Conservation (phyloP, 1,284 basidiomycete species). For the Cryptococcus sp. region DNA sequence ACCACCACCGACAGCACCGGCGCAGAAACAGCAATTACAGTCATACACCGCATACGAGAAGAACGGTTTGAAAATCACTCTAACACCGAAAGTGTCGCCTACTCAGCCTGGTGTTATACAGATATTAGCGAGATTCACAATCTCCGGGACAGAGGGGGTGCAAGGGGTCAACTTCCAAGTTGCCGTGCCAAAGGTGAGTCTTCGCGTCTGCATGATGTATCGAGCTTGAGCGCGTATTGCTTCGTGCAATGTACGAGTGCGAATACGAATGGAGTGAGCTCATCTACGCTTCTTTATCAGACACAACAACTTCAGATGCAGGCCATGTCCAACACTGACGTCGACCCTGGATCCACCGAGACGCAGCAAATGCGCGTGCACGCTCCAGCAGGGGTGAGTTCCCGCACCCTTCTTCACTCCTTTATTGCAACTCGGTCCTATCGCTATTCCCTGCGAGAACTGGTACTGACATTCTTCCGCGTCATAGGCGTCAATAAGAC, state of each 20-base stretch:
- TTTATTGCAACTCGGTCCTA: background rate
- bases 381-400: slow-evolving; percentile 79
- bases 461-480: background rate
- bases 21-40: slow-evolving; percentile 58
- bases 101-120: slow-evolving; percentile 82
- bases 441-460: too few relatives aligned
- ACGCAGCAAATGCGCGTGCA: slow-evolving; percentile 94
- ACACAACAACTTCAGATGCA: slow-evolving; percentile 98
- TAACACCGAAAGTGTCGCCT: slow-evolving; percentile 80
- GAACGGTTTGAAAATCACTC: slow-evolving; percentile 82
- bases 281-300: slow-evolving; percentile 54
- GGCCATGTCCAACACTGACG: slow-evolving; percentile 84
- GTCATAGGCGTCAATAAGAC: slow-evolving; percentile 71
- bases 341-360: slow-evolving; percentile 76
- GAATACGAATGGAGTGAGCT: background rate
- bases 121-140: slow-evolving; percentile 84
- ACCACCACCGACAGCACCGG: slow-evolving; percentile 33
- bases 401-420: background rate
- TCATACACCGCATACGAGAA: slow-evolving; percentile 88
- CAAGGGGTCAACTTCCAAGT: slow-evolving; percentile 88
- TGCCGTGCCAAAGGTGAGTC: slow-evolving; percentile 89
- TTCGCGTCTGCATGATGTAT: too few relatives aligned
- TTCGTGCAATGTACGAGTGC: background rate
- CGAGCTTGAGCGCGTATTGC: background rate
- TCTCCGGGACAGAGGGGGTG: slow-evolving; percentile 58